A percentile compares a stretch with the other conserved stretches of the same genome.
phyloP scores from a whole-genome alignment of 345 rosid genomes.

The Gynandropsis gynandra region DNA sequence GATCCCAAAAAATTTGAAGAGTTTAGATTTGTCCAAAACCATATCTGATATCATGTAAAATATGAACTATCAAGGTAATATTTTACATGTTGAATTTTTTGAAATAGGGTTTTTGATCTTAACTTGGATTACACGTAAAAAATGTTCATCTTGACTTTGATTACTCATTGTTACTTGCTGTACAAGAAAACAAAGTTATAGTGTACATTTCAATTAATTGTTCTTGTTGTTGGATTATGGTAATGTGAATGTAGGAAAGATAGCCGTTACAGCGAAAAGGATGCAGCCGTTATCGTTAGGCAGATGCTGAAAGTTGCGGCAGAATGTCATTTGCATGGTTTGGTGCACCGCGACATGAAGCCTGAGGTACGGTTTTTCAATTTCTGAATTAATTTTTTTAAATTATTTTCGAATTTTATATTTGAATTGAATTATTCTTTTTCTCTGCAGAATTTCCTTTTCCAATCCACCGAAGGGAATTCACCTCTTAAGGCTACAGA shows the following conservation, averaged over 20 bases:
- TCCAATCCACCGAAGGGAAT: constrained; percentile 64
- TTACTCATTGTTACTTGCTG: no score
- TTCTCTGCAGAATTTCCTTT: constrained; percentile 63
- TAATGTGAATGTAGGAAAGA: constrained; percentile 48
- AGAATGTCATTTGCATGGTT: constrained; percentile 79
- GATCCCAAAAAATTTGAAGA: no score
- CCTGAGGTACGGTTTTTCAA: constrained; percentile 57
- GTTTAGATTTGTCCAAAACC: no score
- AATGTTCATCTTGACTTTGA: neutral
- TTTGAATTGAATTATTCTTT: neutral
- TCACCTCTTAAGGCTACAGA: constrained; percentile 79
- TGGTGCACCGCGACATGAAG: constrained; percentile 90
- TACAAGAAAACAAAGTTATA: neutral
- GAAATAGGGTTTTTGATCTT: neutral
- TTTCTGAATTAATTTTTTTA: neutral
- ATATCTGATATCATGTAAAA: no score
- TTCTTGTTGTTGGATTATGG: no score
- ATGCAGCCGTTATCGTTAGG: constrained; percentile 70
- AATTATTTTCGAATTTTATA: neutral
- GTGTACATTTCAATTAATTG: no score
- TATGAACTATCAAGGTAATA: no score
- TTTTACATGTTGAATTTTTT: no score
- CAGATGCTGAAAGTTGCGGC: constrained; percentile 89
- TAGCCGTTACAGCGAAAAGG: constrained; percentile 66
- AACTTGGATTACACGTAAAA: no score